These are phyloP conservation scores for sweet orange (Citrus sinensis) DNA, from an alignment of 345 rosid genomes.

Conservation along the genomic window DNA sequence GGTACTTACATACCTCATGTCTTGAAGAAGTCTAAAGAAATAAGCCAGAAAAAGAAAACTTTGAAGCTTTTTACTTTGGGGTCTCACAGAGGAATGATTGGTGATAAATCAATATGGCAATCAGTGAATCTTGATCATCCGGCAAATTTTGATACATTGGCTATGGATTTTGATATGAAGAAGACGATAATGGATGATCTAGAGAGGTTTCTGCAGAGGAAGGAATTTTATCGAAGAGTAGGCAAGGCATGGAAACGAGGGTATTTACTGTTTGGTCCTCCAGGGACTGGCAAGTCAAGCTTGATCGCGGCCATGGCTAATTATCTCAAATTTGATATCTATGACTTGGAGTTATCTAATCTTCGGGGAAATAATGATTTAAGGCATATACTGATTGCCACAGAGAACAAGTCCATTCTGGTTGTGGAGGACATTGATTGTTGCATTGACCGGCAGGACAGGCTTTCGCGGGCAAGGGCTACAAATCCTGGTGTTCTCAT, in stretches of 20 bases:
- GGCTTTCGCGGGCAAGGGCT: not conserved
- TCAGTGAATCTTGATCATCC: slow-evolving; percentile 34
- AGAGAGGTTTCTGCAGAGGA: slow-evolving; percentile 27
- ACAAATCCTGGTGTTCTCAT: not conserved
- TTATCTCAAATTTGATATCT: slow-evolving; percentile 8
- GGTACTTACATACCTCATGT: slow-evolving; percentile 20
- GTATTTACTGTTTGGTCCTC: slow-evolving; percentile 23
- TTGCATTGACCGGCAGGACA: slow-evolving; percentile 16
- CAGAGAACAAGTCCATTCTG: no score
- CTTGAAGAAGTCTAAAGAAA: slow-evolving; percentile 10
- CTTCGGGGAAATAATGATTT: slow-evolving; percentile 17
- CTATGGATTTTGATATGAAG: slow-evolving; percentile 29
- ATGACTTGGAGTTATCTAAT: slow-evolving; percentile 28
- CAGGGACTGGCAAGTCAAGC: slow-evolving; percentile 35
- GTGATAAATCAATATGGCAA: slow-evolving; percentile 17
- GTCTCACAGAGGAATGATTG: not conserved
- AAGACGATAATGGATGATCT: slow-evolving; percentile 29
- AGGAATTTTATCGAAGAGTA: slow-evolving; percentile 26
- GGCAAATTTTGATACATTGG: slow-evolving; percentile 25
- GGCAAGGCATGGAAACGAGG: slow-evolving; percentile 26
- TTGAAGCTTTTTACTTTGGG: slow-evolving; percentile 23
- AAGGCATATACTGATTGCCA: slow-evolving; percentile 16
- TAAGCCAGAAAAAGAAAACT: slow-evolving; percentile 18
- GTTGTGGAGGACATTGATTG: no score
- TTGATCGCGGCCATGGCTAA: slow-evolving; percentile 31